A percentile compares a stretch with the other conserved stretches of the same genome.
Evolutionary conservation across 2,329 filamentous ascomycete species (phyloP).

Genomic region (Colletotrichum paranaense): DNA sequence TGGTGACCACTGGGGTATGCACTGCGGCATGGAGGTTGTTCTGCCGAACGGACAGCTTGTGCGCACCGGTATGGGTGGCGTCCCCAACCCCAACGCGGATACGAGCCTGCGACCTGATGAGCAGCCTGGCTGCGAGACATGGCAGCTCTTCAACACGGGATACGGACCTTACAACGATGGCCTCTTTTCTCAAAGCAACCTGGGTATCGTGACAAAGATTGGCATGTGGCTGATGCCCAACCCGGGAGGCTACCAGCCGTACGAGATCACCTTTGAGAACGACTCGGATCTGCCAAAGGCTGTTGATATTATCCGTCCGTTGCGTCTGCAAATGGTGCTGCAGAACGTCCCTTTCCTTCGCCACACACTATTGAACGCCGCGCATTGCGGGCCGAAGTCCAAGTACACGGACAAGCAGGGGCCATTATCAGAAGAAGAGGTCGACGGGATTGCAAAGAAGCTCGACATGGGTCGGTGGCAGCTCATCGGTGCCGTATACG

Average conservation of each 20-base stretch:
- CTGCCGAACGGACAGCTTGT: constrained; percentile 54
- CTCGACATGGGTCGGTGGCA: constrained; percentile 57
- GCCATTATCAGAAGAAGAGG: constrained; percentile 50
- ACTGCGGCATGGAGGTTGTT: constrained; percentile 56
- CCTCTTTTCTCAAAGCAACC: constrained; percentile 62
- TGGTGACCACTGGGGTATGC: constrained; percentile 54
- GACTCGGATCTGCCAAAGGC: constrained; percentile 39
- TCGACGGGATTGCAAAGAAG: constrained; percentile 53
- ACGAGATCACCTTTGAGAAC: constrained; percentile 38
- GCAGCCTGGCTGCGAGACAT: constrained; percentile 50
- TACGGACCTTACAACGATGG: constrained; percentile 53
- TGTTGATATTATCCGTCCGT: constrained; percentile 49
- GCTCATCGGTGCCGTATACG: constrained; percentile 57
- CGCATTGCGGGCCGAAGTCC: constrained; percentile 48
- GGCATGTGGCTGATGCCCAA: constrained; percentile 65
- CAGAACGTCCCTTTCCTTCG: constrained; percentile 60
- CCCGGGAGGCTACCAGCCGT: constrained; percentile 56
- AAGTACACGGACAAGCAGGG: constrained; percentile 39
- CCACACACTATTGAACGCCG: constrained; percentile 55
- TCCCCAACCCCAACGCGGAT: constrained; percentile 29
- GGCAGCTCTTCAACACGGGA: constrained; percentile 55
- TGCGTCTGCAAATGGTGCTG: constrained; percentile 53
- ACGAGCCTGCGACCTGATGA: constrained; percentile 21
- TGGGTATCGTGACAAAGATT: constrained; percentile 64
- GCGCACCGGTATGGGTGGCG: constrained; percentile 53